A percentile compares a stretch with the other conserved stretches of the same genome.
Evolutionary conservation across 257 asterid species (phyloP).

Genomic region (Fraxinus excelsior): DNA sequence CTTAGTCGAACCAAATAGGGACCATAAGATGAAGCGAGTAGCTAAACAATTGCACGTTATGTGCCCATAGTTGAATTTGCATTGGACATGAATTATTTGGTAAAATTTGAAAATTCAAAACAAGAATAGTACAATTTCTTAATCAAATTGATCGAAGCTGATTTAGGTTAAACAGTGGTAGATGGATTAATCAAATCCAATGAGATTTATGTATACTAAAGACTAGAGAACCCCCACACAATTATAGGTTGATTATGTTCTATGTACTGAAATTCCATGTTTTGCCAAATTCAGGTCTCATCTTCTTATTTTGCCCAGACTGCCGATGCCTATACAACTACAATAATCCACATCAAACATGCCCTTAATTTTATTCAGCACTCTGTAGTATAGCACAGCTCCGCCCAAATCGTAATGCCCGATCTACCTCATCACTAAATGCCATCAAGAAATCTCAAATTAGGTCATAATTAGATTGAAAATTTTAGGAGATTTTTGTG

Average conservation of each 20-base stretch:
- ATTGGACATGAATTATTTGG: too few relatives aligned
- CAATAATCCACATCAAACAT: too few relatives aligned
- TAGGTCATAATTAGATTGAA: too few relatives aligned
- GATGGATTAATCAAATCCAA: too few relatives aligned
- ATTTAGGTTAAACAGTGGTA: not conserved
- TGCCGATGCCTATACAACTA: not conserved
- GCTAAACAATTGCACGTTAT: not conserved
- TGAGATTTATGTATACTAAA: not conserved
- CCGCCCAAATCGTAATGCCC: too few relatives aligned
- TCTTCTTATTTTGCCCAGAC: not conserved
- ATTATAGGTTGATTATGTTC: conserved; percentile 20
- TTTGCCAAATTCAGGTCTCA: not conserved
- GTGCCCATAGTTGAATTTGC: too few relatives aligned
- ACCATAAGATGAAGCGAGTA: too few relatives aligned
- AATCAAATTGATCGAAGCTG: not conserved
- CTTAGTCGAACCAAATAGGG: too few relatives aligned
- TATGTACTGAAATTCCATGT: not conserved
- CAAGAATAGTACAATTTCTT: not conserved
- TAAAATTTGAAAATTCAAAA: too few relatives aligned
- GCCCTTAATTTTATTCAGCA: not conserved
- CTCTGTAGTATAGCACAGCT: not conserved
- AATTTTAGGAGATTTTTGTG: too few relatives aligned
- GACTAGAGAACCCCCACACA: conserved; percentile 12
- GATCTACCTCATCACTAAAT: too few relatives aligned
- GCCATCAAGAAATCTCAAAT: too few relatives aligned